These are phyloP conservation scores for Solidago caesia DNA, from an alignment of 129 eudicot genomes.

Conservation along the genomic window DNA sequence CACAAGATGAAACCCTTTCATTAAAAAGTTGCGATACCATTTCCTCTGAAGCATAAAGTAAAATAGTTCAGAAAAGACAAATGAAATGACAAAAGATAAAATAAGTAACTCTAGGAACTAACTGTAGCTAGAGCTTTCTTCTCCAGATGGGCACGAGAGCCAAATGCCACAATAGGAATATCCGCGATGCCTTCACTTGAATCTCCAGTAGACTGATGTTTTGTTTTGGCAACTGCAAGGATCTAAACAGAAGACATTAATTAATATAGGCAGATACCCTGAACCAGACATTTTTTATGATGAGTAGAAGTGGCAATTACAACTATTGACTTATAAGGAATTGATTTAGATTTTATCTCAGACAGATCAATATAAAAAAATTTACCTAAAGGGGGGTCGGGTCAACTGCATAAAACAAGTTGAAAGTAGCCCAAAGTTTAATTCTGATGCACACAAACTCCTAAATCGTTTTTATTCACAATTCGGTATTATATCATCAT, in stretches of 20 bases:
- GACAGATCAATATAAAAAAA: not conserved
- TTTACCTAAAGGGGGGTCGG: not conserved
- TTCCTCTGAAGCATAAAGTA: conserved; percentile 63
- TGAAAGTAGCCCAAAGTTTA: not conserved
- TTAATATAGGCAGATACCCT: conserved; percentile 7
- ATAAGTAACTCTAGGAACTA: conserved; percentile 18
- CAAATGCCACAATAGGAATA: conserved; percentile 67
- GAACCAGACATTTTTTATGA: not conserved
- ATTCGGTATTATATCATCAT: not conserved
- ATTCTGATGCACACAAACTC: not conserved
- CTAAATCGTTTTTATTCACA: not conserved
- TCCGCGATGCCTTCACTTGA: conserved; percentile 50
- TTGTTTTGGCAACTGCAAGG: conserved; percentile 59
- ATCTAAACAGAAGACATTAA: conserved; percentile 57
- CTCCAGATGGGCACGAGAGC: conserved; percentile 91
- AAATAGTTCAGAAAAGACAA: conserved; percentile 16
- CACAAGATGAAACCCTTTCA: conserved; percentile 97
- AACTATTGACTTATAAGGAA: not conserved
- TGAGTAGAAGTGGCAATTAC: not conserved
- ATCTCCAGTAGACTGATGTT: conserved; percentile 36
- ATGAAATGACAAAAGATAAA: not conserved
- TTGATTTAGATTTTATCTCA: not conserved
- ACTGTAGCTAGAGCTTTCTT: conserved; percentile 96
- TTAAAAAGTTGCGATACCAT: conserved; percentile 95
- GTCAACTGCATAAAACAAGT: not conserved